Base-by-base conservation (phyloP, 2,329 filamentous ascomycete species). In the Nectriaceae sp. region DNA sequence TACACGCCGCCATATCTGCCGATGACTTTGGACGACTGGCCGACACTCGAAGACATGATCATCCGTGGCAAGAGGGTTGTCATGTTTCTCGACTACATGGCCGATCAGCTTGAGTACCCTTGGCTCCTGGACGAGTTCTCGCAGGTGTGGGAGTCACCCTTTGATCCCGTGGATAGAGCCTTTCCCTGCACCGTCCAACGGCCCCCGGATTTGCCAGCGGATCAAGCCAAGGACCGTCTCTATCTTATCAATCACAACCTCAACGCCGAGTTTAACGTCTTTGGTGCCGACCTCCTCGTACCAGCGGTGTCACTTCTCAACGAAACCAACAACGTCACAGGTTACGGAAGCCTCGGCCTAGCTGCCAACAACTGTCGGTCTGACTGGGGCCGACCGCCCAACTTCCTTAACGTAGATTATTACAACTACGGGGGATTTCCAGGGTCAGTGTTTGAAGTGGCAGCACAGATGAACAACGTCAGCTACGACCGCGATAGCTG, bases 221-320 rank as follows among this genome's bases (percentile, higher is more conserved):
- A 77, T 2, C 78, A 81, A 0, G 80, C 83, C 1, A 73, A 75
- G 49, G 75, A 85, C 22, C 79, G 85, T 37, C 77, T 96, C 70
- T 95, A 92, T 66, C 78, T 96, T 63, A 81, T 88, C 62, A 97
- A 97, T 70, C 92, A 97, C 74, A 97, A 97, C 65, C 78, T 96
- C 49, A 96, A 96, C 67, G 79, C 87, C 50, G 79, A 91, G 56
- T 80, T 96, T 53, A 79, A 80, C 44, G 70, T 95, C 29, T 81
- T 85, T 3, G 83, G 82, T 22, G 65, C 79, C 15, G 73, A 77
- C 18, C 65, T 94, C 39, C 73, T 91, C 6, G 85, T 94, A 11
- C 90, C 90, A 0, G 88, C 89, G 48, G 83, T 84, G 0, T 80
- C 84, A 4, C 65, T 85, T 35, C 71, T 93, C 47, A 89, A 89